These are phyloP conservation scores for Alliaria petiolata DNA, from an alignment of 345 rosid genomes.

Conservation along the genomic window DNA sequence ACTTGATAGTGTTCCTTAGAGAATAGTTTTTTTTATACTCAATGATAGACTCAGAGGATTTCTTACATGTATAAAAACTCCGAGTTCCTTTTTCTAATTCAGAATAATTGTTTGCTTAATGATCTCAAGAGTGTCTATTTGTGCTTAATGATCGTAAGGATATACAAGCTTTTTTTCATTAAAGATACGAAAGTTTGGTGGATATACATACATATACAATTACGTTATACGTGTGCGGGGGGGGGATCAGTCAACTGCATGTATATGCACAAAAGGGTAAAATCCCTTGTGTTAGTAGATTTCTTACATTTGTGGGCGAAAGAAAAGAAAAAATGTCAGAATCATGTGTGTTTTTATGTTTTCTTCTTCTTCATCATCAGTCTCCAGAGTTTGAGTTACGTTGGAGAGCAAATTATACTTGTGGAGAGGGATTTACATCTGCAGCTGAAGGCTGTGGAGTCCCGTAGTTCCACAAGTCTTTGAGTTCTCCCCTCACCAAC, in stretches of 20 bases:
- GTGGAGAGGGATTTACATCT: constrained; percentile 16
- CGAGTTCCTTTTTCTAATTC: too few relatives aligned
- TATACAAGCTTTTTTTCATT: not conserved
- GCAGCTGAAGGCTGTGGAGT: constrained; percentile 25
- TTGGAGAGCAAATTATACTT: constrained; percentile 7
- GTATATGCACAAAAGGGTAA: constrained; percentile 11
- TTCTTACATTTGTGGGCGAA: not conserved
- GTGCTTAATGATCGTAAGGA: not conserved
- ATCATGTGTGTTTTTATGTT: not conserved
- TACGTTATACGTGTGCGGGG: not conserved
- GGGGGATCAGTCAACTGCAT: not conserved
- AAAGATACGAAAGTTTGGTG: not conserved
- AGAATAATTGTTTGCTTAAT: not conserved
- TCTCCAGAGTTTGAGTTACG: not conserved
- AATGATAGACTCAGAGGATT: too few relatives aligned
- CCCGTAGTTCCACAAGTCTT: constrained; percentile 56
- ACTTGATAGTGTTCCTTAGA: too few relatives aligned
- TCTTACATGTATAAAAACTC: too few relatives aligned
- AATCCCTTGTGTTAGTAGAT: constrained; percentile 1
- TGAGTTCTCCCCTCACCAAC: constrained; percentile 59
- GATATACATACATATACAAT: not conserved
- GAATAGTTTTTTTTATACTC: too few relatives aligned
- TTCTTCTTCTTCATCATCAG: not conserved
- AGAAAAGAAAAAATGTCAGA: not conserved
- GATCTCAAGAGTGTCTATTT: not conserved